These are phyloP conservation scores for Talaromyces piceae DNA, from an alignment of 2,329 filamentous ascomycete species.

Conservation along the genomic window DNA sequence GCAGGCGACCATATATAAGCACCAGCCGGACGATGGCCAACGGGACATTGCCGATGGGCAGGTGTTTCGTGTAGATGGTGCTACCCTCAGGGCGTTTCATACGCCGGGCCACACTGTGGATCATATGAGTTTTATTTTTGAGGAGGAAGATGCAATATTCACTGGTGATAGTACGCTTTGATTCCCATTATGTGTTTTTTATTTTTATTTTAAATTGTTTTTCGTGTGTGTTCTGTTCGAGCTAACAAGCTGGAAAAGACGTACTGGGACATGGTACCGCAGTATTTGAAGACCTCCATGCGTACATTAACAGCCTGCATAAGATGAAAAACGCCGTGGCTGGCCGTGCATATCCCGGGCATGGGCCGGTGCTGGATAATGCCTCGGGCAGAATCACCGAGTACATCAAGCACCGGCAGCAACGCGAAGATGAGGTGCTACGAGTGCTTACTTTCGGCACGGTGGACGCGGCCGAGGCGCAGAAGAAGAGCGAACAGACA, in stretches of 20 bases:
- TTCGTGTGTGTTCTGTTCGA: neutral
- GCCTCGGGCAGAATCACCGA: conserved; percentile 65
- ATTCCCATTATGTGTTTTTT: too few relatives aligned
- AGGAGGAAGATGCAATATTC: conserved; percentile 75
- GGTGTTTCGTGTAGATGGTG: conserved; percentile 45
- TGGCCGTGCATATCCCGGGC: conserved; percentile 75
- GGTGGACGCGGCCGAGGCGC: conserved; percentile 19
- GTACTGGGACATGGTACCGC: conserved; percentile 80
- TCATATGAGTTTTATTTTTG: conserved; percentile 70
- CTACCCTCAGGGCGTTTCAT: conserved; percentile 58
- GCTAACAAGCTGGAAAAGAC: conserved; percentile 31
- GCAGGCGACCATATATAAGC: conserved; percentile 57
- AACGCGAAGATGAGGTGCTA: conserved; percentile 72
- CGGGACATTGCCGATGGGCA: conserved; percentile 50
- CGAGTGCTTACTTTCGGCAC: conserved; percentile 49
- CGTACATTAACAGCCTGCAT: conserved; percentile 62
- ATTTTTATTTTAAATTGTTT: neutral
- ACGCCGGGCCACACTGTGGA: conserved; percentile 73
- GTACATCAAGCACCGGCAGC: conserved; percentile 73
- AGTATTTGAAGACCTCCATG: conserved; percentile 69
- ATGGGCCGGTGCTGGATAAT: conserved; percentile 71
- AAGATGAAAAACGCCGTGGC: conserved; percentile 56
- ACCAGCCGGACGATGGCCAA: conserved; percentile 46
- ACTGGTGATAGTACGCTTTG: conserved; percentile 61
- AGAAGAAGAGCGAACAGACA: conserved; percentile 29